A percentile compares a stretch with the other conserved stretches of the same genome.
Conservation (phyloP, 129 eudicot species). For the Flaveria ramosissima region DNA sequence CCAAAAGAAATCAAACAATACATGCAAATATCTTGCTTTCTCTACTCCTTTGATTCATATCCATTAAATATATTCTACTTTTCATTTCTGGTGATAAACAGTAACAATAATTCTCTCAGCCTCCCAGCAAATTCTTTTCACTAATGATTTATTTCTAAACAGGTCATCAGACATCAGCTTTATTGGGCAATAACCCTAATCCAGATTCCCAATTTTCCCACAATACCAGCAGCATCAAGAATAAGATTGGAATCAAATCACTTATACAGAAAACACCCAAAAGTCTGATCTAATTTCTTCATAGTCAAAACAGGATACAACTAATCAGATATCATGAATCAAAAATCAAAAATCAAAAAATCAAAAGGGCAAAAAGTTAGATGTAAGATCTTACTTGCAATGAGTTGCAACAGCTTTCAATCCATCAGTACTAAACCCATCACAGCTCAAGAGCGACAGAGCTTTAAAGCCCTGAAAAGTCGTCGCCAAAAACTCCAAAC, state of each 20-base stretch:
- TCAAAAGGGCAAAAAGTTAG: no score
- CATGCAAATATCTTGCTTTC: slow-evolving; percentile 39
- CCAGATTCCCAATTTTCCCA: slow-evolving; percentile 26
- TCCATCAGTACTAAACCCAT: slow-evolving; percentile 84
- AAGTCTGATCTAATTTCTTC: no score
- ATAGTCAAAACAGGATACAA: slow-evolving; percentile 20
- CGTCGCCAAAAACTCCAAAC: slow-evolving; percentile 75
- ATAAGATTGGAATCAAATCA: not conserved
- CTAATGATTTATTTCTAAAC: slow-evolving; percentile 16
- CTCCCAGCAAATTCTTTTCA: not conserved
- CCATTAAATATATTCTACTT: slow-evolving; percentile 15
- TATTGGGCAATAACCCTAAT: slow-evolving; percentile 6
- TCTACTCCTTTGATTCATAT: slow-evolving; percentile 23
- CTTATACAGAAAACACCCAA: no score
- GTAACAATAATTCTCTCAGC: not conserved
- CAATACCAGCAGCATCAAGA: slow-evolving; percentile 11
- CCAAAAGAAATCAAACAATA: slow-evolving; percentile 26
- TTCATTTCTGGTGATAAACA: slow-evolving; percentile 24
- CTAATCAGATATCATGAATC: not conserved
- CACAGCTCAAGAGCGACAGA: slow-evolving; percentile 70
- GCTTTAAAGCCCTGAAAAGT: slow-evolving; percentile 56
- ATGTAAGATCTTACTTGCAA: slow-evolving; percentile 60
- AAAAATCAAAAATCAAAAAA: not conserved
- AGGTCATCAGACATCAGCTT: not conserved
- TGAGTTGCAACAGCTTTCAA: slow-evolving; percentile 72